Evolutionary conservation across 2,329 filamentous ascomycete species (phyloP).

Genomic region (Mycosphaerella arachidis): DNA sequence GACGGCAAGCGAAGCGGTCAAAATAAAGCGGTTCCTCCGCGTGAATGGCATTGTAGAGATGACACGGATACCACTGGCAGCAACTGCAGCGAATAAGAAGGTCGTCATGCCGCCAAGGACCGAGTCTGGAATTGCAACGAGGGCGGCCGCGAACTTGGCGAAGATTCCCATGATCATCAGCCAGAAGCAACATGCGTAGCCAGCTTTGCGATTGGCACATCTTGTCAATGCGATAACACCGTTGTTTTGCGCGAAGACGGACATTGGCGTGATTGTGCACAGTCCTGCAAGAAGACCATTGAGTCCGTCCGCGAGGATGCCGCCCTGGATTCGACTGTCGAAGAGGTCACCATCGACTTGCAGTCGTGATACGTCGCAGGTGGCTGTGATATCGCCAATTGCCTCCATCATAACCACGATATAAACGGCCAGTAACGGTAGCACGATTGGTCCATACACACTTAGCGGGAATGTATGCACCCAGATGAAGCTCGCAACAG

Average conservation of each 20-base stretch:
- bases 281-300: slow-evolving; percentile 71
- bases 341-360: slow-evolving; percentile 68
- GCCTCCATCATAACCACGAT: slow-evolving; percentile 74
- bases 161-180: slow-evolving; percentile 77
- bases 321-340: slow-evolving; percentile 74
- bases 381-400: slow-evolving; percentile 55
- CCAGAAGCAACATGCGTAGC: slow-evolving; percentile 73
- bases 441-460: slow-evolving; percentile 67
- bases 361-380: slow-evolving; percentile 72
- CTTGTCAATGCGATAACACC: slow-evolving; percentile 77
- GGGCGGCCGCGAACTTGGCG: slow-evolving; percentile 74
- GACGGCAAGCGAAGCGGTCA: slow-evolving; percentile 68
- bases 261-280: slow-evolving; percentile 76
- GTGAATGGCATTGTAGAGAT: slow-evolving; percentile 68
- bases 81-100: slow-evolving; percentile 73
- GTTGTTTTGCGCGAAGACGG: slow-evolving; percentile 78
- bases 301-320: slow-evolving; percentile 59
- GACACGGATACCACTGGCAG: slow-evolving; percentile 73
- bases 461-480: slow-evolving; percentile 69
- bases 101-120: slow-evolving; percentile 57
- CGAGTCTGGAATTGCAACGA: slow-evolving; percentile 65
- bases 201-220: slow-evolving; percentile 75
- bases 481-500: slow-evolving; percentile 72
- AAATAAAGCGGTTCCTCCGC: slow-evolving; percentile 75
- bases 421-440: slow-evolving; percentile 60